Base-by-base conservation (phyloP, 257 asterid genomes). In the Solanum dulcamara region DNA sequence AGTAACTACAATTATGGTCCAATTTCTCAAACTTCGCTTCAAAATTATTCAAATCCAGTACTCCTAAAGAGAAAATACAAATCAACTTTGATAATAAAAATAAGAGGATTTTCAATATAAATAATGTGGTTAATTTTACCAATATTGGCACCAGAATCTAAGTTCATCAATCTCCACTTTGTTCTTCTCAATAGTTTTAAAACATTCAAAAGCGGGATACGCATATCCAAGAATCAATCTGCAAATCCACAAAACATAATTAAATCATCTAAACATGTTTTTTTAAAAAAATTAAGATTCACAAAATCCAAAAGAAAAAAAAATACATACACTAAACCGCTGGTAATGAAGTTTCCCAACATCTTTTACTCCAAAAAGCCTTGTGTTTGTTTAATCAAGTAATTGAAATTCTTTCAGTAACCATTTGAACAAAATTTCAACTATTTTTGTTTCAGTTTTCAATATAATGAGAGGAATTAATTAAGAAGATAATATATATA, bases 91-190 rank as follows among this genome's bases (percentile, higher is more conserved):
- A 53, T 50, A 0, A 20, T 18, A 53, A 13, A 72, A 85, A 35
- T 20, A 68, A 33, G 13, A 8, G 13, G 50, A 81, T 10, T 57
- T 28, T 18, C 62, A 59, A 51, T 2, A 81, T 2, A 28, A 28
- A 6, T 22, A 80, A 24, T 13, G 30, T 22, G 13, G 24, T 35
- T 10, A 10, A 1, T 15, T 44, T 83, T 91, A 95, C 99, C 99
- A 95, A 85, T 95, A 95, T 88, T 92, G 99, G 79, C 99, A 95
- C 99, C 99, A 95, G 81, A 92, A 95, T 6, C 97, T 84, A 85
- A 95, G 94, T 72, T 95, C 95, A 26, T 91, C 91, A 60, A 92
- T 90, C 72, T 89, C 91, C 10, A 94, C 97, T 89, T 89, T 91
- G 88, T 93, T 92, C 88, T 92, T 95, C 90, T 95, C 99, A 66